These are phyloP conservation scores for Corinectria fuckeliana DNA, from an alignment of 2,329 filamentous ascomycete genomes.

Conservation along the genomic window DNA sequence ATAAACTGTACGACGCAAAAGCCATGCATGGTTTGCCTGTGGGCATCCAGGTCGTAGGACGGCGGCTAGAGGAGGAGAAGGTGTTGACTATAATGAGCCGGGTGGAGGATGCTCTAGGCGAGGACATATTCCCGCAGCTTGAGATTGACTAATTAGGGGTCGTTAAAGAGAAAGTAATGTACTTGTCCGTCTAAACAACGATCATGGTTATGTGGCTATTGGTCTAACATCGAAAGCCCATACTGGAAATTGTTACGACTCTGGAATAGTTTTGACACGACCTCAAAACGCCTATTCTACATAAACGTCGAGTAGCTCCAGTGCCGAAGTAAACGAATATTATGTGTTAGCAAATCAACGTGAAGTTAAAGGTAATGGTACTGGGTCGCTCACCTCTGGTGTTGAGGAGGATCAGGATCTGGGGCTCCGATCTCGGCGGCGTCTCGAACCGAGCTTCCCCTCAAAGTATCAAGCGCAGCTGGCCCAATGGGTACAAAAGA, in stretches of 20 bases:
- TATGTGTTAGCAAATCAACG: slow-evolving; percentile 17
- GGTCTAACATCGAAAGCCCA: background rate
- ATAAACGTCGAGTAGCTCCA: slow-evolving; percentile 30
- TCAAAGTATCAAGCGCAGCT: slow-evolving; percentile 12
- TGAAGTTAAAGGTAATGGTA: slow-evolving; percentile 18
- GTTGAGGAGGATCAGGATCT: slow-evolving; percentile 12
- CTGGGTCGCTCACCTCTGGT: slow-evolving; percentile 8
- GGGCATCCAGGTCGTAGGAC: slow-evolving; percentile 82
- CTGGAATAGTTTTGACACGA: background rate
- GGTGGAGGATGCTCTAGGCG: slow-evolving; percentile 75
- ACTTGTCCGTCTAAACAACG: background rate
- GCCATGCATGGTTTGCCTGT: slow-evolving; percentile 90
- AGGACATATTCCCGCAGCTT: slow-evolving; percentile 59
- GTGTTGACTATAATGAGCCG: slow-evolving; percentile 81
- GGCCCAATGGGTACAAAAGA: slow-evolving; percentile 26
- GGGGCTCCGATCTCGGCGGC: slow-evolving; percentile 35
- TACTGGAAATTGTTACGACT: background rate
- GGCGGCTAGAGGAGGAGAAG: slow-evolving; percentile 85
- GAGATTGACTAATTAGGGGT: slow-evolving; percentile 51
- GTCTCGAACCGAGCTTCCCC: slow-evolving; percentile 21
- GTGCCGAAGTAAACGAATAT: slow-evolving; percentile 2
- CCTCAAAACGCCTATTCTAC: background rate
- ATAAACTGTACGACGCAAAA: slow-evolving; percentile 81
- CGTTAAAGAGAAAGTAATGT: background rate
- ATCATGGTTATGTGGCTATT: background rate